These are phyloP conservation scores for Babesia ovata DNA, from an alignment of 169 alveolate species.

Conservation along the genomic window DNA sequence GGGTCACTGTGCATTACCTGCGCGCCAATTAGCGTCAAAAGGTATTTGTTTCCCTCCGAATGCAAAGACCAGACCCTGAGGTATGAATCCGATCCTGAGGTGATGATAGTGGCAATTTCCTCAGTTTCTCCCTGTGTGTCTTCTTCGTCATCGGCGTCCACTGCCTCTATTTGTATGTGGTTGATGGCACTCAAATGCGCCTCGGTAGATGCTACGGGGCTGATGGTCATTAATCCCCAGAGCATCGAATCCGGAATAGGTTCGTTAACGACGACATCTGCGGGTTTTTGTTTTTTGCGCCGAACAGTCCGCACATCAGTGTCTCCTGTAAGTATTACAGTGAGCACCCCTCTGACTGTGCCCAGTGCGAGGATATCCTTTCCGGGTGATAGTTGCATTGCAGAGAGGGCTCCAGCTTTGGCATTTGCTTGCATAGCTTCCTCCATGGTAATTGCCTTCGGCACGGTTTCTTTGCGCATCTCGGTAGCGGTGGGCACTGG, in stretches of 20 bases:
- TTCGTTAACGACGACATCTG: neutral
- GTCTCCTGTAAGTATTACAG: neutral
- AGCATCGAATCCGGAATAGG: neutral
- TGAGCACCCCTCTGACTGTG: neutral
- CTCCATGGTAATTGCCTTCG: too few relatives aligned
- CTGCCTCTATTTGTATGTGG: neutral
- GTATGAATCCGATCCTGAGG: slow-evolving; percentile 7
- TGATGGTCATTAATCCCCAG: slow-evolving; percentile 19
- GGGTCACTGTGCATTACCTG: neutral
- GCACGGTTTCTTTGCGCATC: too few relatives aligned
- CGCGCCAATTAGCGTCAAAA: neutral
- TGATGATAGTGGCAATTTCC: neutral
- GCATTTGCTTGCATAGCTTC: too few relatives aligned
- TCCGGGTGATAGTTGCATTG: neutral
- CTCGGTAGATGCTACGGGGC: neutral
- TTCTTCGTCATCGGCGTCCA: neutral
- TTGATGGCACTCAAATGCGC: slow-evolving; percentile 15
- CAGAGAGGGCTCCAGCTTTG: slow-evolving; percentile 8
- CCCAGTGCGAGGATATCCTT: slow-evolving; percentile 16
- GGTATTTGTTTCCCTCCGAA: neutral
- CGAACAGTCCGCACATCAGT: too few relatives aligned
- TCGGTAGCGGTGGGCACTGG: too few relatives aligned
- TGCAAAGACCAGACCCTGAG: slow-evolving; percentile 6
- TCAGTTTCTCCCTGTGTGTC: too few relatives aligned
- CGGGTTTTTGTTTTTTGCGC: neutral